These are phyloP conservation scores for Cantharellus anzutake DNA, from an alignment of 768 basidiomycete species.

Conservation along the genomic window DNA sequence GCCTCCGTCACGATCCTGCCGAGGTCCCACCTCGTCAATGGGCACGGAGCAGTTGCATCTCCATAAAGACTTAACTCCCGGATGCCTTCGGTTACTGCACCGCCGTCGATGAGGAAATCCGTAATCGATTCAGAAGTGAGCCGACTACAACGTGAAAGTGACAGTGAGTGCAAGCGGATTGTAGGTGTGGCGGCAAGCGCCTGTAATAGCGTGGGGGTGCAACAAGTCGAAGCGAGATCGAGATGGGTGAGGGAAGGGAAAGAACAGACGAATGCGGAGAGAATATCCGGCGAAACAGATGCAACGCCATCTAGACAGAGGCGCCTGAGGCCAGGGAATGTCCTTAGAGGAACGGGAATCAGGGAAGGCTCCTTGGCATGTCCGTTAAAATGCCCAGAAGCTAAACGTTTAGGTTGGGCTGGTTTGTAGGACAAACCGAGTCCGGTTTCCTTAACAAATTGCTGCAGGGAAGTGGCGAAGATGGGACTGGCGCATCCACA, in stretches of 20 bases:
- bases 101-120: conserved; percentile 49
- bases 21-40: conserved; percentile 49
- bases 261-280: conserved; percentile 56
- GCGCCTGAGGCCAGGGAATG: conserved; percentile 52
- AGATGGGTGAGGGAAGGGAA: conserved; percentile 80
- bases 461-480: conserved; percentile 69
- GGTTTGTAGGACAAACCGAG: conserved; percentile 13
- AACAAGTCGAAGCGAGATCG: conserved; percentile 80
- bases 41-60: conserved; percentile 63
- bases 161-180: conserved; percentile 55
- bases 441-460: conserved; percentile 36
- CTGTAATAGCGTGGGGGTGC: conserved; percentile 52
- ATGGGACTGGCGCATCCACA: conserved; percentile 89
- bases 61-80: conserved; percentile 78
- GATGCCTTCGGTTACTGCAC: conserved; percentile 28
- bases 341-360: conserved; percentile 16
- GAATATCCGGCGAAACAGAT: conserved; percentile 46
- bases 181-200: conserved; percentile 34
- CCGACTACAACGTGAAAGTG: conserved; percentile 70
- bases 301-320: conserved; percentile 70
- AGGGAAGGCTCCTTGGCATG: no score
- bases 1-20: conserved; percentile 45
- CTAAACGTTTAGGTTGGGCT: no score
- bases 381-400: no score
- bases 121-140: conserved; percentile 64